These are phyloP conservation scores for Irpex lacteus DNA, from an alignment of 1,284 basidiomycete genomes.

Conservation along the genomic window DNA sequence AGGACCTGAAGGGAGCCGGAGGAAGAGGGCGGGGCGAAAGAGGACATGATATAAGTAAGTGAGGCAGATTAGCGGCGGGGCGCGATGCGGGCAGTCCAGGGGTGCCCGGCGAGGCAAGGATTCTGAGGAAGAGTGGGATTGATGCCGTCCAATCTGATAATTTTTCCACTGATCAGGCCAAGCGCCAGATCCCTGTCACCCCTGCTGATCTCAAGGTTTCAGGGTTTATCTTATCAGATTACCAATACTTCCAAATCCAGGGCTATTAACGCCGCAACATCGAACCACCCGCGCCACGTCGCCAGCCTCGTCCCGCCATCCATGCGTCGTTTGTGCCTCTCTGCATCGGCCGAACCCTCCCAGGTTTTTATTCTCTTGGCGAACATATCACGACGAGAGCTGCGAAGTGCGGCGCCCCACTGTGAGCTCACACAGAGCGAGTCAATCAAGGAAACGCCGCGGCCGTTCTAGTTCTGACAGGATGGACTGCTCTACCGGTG, in stretches of 20 bases:
- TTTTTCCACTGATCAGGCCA: conserved; percentile 9
- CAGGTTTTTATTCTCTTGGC: not conserved
- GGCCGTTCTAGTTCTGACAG: not conserved
- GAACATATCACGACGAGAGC: not conserved
- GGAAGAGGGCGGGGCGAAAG: not conserved
- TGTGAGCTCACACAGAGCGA: not conserved
- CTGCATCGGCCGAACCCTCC: not conserved
- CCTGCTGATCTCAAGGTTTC: conserved; percentile 5
- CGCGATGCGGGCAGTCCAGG: not conserved
- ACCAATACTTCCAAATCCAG: not conserved
- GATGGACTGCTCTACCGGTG: not conserved
- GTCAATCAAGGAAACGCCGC: not conserved
- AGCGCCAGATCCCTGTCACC: conserved; percentile 12
- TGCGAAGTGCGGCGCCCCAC: not conserved
- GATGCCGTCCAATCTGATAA: conserved; percentile 21
- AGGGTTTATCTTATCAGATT: conserved; percentile 20
- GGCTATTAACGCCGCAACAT: not conserved
- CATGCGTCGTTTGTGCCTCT: not conserved
- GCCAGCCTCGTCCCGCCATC: not conserved
- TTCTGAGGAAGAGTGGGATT: not conserved
- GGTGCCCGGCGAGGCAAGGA: not conserved
- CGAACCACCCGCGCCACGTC: not conserved
- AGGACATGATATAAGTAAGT: conserved; percentile 1
- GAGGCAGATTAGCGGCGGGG: not conserved
- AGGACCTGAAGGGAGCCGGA: not conserved